Evolutionary conservation across 2,329 filamentous ascomycete species (phyloP).

Genomic region (Trichophyton benhamiae): DNA sequence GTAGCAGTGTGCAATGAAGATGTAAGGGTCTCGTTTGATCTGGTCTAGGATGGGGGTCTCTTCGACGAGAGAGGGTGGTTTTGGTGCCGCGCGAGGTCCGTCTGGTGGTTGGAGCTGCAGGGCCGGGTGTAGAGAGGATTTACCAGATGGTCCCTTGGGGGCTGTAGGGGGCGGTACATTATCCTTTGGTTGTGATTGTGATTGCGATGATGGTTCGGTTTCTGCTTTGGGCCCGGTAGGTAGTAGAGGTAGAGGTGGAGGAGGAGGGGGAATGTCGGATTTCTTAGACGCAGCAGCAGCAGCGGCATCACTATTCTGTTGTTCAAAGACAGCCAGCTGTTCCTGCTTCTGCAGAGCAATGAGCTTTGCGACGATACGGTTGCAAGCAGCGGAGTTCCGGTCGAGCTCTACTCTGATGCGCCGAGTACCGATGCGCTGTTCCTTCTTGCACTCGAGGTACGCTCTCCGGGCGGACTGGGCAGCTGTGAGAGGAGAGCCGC

Average conservation of each 20-base stretch:
- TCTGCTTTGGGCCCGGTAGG: slow-evolving; percentile 4
- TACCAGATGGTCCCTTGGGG: slow-evolving; percentile 68
- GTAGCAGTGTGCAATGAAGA: slow-evolving; percentile 75
- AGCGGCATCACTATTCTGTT: neutral
- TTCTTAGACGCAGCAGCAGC: slow-evolving; percentile 10
- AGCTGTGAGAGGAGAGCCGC: slow-evolving; percentile 48
- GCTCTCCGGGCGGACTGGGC: slow-evolving; percentile 72
- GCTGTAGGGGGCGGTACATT: slow-evolving; percentile 61
- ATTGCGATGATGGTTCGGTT: neutral
- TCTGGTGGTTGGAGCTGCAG: slow-evolving; percentile 14
- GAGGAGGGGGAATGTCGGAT: neutral
- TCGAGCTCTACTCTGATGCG: slow-evolving; percentile 76
- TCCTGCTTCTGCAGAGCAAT: slow-evolving; percentile 51
- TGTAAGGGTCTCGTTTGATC: slow-evolving; percentile 69
- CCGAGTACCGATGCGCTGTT: slow-evolving; percentile 65
- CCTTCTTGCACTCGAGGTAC: slow-evolving; percentile 58
- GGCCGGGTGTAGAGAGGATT: slow-evolving; percentile 23
- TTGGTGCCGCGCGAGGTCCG: slow-evolving; percentile 26
- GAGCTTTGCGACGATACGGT: slow-evolving; percentile 61
- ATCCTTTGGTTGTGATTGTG: slow-evolving; percentile 5
- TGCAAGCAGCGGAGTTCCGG: slow-evolving; percentile 72
- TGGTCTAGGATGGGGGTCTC: slow-evolving; percentile 53
- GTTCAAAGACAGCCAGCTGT: slow-evolving; percentile 16
- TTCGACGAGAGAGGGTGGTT: slow-evolving; percentile 46
- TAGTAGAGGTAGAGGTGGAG: neutral